These are phyloP conservation scores for Aegle marmelos DNA, from an alignment of 345 rosid genomes.

Conservation along the genomic window DNA sequence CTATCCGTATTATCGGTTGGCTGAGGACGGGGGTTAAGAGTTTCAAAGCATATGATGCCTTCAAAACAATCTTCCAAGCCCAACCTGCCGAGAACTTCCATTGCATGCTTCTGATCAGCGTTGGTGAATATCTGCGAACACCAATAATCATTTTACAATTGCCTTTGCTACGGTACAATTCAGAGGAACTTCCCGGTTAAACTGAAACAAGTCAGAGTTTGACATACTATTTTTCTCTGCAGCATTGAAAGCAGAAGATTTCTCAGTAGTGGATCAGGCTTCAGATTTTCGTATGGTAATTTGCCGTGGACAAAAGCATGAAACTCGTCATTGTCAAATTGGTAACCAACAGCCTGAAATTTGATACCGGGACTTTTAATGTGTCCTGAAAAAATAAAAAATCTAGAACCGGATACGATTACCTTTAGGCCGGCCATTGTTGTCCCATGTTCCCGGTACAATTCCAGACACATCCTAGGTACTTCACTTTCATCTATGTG, in stretches of 20 bases:
- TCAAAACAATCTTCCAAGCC: constrained; percentile 79
- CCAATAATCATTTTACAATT: constrained; percentile 2
- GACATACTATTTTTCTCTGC: constrained; percentile 72
- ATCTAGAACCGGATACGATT: not conserved
- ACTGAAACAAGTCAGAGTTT: not conserved
- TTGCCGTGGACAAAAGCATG: constrained; percentile 83
- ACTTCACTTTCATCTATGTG: constrained; percentile 75
- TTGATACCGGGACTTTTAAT: not conserved
- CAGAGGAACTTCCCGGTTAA: not conserved
- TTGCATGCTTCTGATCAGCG: constrained; percentile 60
- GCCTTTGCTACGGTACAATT: not conserved
- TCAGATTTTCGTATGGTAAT: constrained; percentile 67
- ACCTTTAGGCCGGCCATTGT: constrained; percentile 98
- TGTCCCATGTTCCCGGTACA: constrained; percentile 87
- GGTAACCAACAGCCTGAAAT: constrained; percentile 73
- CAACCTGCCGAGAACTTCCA: constrained; percentile 44
- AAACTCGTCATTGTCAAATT: constrained; percentile 79
- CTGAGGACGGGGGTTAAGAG: constrained; percentile 53
- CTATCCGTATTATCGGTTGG: constrained; percentile 20
- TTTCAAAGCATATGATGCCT: constrained; percentile 78
- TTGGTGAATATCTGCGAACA: constrained; percentile 71
- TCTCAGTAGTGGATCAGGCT: constrained; percentile 67
- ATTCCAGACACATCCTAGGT: constrained; percentile 80
- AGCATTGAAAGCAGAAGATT: constrained; percentile 83
- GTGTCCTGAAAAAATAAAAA: not conserved